These are phyloP conservation scores for Trichoderma hamatum DNA, from an alignment of 2,329 filamentous ascomycete species.

Conservation along the genomic window DNA sequence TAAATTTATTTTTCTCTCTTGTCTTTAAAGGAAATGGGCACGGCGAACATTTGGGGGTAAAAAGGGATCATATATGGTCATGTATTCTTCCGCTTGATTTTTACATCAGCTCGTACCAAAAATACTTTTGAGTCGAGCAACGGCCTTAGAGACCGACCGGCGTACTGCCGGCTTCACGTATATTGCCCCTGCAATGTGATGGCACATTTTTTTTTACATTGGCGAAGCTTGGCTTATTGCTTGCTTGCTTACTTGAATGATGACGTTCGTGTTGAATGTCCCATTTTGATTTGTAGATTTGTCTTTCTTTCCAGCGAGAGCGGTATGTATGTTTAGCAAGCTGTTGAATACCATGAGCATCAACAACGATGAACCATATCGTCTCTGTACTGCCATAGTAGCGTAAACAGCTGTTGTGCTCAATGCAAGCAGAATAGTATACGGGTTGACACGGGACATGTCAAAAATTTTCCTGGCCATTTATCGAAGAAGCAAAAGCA, in stretches of 20 bases:
- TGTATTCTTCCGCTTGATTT: slow-evolving; percentile 49
- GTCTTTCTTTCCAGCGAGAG: neutral
- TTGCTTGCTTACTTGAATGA: neutral
- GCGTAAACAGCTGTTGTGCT: neutral
- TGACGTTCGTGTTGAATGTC: neutral
- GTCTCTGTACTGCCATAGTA: neutral
- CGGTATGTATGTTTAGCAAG: neutral
- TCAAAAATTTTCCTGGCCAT: neutral
- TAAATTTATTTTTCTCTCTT: slow-evolving; percentile 34
- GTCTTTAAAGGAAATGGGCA: slow-evolving; percentile 45
- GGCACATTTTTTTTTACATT: slow-evolving; percentile 19
- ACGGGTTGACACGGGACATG: neutral
- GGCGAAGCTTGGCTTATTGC: slow-evolving; percentile 1
- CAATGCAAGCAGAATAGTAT: neutral
- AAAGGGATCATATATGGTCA: slow-evolving; percentile 40
- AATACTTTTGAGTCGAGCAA: slow-evolving; percentile 58
- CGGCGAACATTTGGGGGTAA: slow-evolving; percentile 44
- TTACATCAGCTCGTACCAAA: slow-evolving; percentile 56
- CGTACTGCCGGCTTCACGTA: slow-evolving; percentile 64
- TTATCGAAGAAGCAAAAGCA: neutral
- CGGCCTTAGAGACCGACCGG: slow-evolving; percentile 77
- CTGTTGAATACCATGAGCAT: neutral
- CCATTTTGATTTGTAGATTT: neutral
- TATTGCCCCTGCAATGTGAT: slow-evolving; percentile 45
- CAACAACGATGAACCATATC: neutral